Base-by-base conservation (phyloP, 768 basidiomycete genomes). In the Pholiota microspora region DNA sequence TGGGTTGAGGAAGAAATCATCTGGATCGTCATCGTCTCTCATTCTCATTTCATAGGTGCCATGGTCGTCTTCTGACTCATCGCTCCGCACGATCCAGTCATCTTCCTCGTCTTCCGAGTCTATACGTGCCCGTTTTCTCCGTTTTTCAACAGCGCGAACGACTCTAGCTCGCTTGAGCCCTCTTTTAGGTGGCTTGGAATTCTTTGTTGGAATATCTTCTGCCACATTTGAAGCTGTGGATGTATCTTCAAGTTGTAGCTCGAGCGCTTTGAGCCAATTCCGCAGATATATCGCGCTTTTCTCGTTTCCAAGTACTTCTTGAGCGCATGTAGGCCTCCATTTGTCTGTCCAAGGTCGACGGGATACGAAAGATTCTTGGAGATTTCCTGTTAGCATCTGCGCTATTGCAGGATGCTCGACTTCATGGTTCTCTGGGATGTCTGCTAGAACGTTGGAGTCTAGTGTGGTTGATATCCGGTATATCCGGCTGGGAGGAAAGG, bases 261-360 rank as follows among this genome's bases (percentile, higher is more conserved):
- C 81, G 10, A 91, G 77, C n/a, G 88, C 84, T 23, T 70, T 69
- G 45, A 95, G 75, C 93, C 93, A 95, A 48, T 88, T 82, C 34
- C 88, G 81, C 51, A 95, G 73, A 68, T 86, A 90, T 24, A 75
- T 61, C 0, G 92, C 87, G 46, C 82, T 80, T 7, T 69, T 65
- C 66, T 90, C 84, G 63, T 94, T 94, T 6, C 91, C 91, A 0
- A 96, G 74, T 3, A 94, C 83, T 56, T 94, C 82, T 21, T 80
- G 77, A 10, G 92, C 91, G 36, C 77, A 72, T 49, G 77, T 78
- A 23, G 94, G 94, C 16, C 81, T 83, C 81, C 88, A 94, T 61
- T 81, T 86, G 44, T 86, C 82, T 16, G 78, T 70, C 92, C 93
- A 95, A 10, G 80, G 68, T 35, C 82, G 77, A 34, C 77, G 72